Evolutionary conservation across 805 yeast species (phyloP).

Genomic region (Metschnikowia continentalis): DNA sequence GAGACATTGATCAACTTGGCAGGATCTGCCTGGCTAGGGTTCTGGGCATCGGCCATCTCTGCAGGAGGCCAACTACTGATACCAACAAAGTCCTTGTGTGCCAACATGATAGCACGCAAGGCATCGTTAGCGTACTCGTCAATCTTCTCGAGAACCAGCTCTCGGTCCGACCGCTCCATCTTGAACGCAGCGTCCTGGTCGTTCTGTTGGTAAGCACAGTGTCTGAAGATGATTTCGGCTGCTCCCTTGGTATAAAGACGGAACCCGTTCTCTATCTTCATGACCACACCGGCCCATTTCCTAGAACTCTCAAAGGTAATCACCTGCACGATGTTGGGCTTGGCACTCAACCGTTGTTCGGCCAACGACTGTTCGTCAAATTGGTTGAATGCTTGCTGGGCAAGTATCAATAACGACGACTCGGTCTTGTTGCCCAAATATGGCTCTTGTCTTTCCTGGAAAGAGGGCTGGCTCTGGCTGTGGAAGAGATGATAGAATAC

Average conservation of each 20-base stretch:
- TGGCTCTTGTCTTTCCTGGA: conserved; percentile 41
- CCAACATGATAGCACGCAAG: conserved; percentile 83
- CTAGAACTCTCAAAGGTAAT: conserved; percentile 90
- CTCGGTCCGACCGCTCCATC: conserved; percentile 28
- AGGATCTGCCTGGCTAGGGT: conserved; percentile 39
- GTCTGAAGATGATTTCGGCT: conserved; percentile 74
- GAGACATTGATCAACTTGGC: conserved; percentile 23
- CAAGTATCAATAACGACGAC: conserved; percentile 74
- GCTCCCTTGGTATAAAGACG: conserved; percentile 87
- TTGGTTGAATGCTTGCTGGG: conserved; percentile 51
- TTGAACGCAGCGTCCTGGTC: conserved; percentile 23
- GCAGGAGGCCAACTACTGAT: conserved; percentile 63
- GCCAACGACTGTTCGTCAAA: conserved; percentile 44
- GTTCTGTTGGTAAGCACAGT: conserved; percentile 45
- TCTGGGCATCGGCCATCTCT: conserved; percentile 31
- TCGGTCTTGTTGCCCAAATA: conserved; percentile 94
- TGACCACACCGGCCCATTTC: conserved; percentile 87
- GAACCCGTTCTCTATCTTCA: conserved; percentile 44
- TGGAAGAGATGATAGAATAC: conserved; percentile 26
- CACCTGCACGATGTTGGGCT: conserved; percentile 50
- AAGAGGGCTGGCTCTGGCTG: conserved; percentile 8
- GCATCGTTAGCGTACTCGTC: conserved; percentile 71
- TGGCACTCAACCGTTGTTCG: conserved; percentile 23
- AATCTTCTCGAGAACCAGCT: conserved; percentile 29
- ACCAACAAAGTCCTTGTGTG: conserved; percentile 63